Conservation (phyloP, 2,329 filamentous ascomycete genomes). For the Pseudogymnoascus sp. region DNA sequence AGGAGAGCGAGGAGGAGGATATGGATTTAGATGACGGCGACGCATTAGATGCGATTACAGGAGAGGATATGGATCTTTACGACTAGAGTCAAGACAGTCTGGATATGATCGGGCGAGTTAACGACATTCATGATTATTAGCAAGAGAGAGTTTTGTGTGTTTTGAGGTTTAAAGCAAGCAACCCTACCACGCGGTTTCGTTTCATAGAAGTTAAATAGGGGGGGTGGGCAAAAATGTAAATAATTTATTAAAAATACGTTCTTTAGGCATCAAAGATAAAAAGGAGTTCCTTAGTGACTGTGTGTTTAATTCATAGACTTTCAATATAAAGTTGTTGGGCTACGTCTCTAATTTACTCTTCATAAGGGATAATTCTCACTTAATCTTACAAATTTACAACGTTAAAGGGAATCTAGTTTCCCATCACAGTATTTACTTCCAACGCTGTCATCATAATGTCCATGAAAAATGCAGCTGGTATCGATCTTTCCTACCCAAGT, state of each 20-base stretch:
- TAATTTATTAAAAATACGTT: background rate
- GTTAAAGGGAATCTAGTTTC: background rate
- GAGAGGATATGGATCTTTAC: constrained; percentile 50
- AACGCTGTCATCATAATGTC: background rate
- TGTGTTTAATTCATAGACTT: background rate
- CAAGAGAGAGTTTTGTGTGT: background rate
- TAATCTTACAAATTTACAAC: background rate
- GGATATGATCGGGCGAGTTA: background rate
- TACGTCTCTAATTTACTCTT: background rate
- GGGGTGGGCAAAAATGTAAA: background rate
- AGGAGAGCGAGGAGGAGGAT: constrained; percentile 64
- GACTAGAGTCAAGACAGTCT: constrained; percentile 22
- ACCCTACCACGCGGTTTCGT: background rate
- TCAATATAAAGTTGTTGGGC: background rate
- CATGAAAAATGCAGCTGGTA: background rate
- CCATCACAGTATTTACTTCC: background rate
- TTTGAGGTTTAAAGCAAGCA: background rate
- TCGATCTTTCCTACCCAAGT: background rate
- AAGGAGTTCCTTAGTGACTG: background rate
- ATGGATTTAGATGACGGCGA: constrained; percentile 44
- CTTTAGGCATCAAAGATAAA: background rate
- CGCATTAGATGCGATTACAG: constrained; percentile 46
- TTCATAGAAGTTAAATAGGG: background rate
- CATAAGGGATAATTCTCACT: background rate
- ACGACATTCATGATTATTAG: background rate